phyloP scores from a whole-genome alignment of 805 yeast species.

The Candida suzukii region DNA sequence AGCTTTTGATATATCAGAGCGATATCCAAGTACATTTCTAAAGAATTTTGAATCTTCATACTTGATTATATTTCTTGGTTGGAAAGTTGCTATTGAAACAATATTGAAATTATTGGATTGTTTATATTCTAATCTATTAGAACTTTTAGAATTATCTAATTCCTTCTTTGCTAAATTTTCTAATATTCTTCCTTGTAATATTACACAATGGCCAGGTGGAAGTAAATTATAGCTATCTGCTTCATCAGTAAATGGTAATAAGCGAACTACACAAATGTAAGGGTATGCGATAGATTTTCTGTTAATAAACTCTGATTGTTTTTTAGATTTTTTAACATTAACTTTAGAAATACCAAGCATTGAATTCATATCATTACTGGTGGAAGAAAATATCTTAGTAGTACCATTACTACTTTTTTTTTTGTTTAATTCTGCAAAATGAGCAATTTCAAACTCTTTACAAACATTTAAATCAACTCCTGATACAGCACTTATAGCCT shows the following conservation, averaged over 20 bases:
- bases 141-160: not conserved
- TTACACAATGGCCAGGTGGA: slow-evolving; percentile 29
- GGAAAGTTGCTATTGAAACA: slow-evolving; percentile 18
- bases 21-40: slow-evolving; percentile 1
- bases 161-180: slow-evolving; percentile 33
- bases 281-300: slow-evolving; percentile 21
- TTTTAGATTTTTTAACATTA: not conserved
- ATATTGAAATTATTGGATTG: slow-evolving; percentile 6
- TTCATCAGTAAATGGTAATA: slow-evolving; percentile 6
- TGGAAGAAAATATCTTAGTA: not conserved
- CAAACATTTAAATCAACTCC: slow-evolving; percentile 42
- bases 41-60: slow-evolving; percentile 19
- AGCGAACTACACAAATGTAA: slow-evolving; percentile 17
- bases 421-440: slow-evolving; percentile 16
- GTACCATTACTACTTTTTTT: not conserved
- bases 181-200: slow-evolving; percentile 32
- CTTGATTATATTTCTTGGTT: slow-evolving; percentile 17
- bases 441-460: slow-evolving; percentile 48
- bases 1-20: slow-evolving; percentile 2
- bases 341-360: not conserved
- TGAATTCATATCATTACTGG: not conserved
- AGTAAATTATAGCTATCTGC: slow-evolving; percentile 9
- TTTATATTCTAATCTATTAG: not conserved
- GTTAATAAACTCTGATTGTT: slow-evolving; percentile 6
- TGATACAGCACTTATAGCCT: slow-evolving; percentile 41